Conservation (phyloP, 148 eudicot genomes). For the Rhododendron ferrugineum region DNA sequence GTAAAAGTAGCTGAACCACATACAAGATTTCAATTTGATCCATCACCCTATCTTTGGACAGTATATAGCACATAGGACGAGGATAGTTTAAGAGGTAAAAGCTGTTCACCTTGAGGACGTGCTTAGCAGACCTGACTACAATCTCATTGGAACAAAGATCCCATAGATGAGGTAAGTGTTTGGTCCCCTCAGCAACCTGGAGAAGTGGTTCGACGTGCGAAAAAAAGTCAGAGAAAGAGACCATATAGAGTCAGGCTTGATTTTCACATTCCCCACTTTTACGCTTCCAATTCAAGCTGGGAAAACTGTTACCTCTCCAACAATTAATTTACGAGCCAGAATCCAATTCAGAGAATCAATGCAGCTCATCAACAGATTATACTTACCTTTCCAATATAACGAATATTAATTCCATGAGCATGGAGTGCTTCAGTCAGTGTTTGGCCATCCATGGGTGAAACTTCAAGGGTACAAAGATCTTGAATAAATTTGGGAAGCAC, state of each 20-base stretch:
- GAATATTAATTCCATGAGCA: conserved; percentile 95
- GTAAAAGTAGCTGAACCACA: not conserved
- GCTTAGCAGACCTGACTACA: conserved; percentile 86
- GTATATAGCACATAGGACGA: not conserved
- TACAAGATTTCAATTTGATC: not conserved
- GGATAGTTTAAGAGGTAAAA: not conserved
- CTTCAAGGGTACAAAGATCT: conserved; percentile 93
- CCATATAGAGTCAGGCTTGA: not conserved
- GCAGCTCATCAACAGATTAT: not conserved
- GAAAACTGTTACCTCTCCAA: not conserved
- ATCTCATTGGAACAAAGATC: conserved; percentile 89
- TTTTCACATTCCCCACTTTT: not conserved
- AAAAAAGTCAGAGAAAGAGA: conserved; percentile 12
- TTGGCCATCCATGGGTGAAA: conserved; percentile 99
- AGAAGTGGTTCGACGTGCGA: conserved; percentile 8
- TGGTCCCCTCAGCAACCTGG: conserved; percentile 92
- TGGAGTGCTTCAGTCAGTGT: conserved; percentile 97
- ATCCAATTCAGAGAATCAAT: not conserved
- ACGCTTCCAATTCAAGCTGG: not conserved
- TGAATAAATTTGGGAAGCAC: conserved; percentile 75
- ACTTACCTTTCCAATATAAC: conserved; percentile 88
- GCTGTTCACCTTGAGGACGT: conserved; percentile 70
- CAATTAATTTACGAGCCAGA: not conserved
- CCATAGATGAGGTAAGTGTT: conserved; percentile 87
- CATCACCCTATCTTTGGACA: not conserved